Evolutionary conservation across 2,329 filamentous ascomycete genomes (phyloP), one percentile per base, ranked within the genome.

Genomic region (Seiridium cupressi): DNA sequence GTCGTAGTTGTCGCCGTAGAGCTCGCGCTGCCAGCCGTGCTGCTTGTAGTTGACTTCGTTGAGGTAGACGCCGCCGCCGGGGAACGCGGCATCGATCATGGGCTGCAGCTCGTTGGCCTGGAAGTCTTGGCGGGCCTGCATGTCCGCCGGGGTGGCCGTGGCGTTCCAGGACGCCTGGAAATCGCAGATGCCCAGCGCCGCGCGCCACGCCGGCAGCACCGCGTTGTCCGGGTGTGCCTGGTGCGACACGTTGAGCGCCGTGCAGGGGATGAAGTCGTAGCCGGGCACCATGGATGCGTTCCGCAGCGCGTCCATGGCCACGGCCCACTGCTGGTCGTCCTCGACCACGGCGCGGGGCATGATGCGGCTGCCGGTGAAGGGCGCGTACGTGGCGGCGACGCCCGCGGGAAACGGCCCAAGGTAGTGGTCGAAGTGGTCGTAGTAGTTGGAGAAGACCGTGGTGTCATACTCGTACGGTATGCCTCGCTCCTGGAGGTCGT

Each of bases 21-120:
- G 76, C 1, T 55, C 61, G 4, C 68, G 49, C 62, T 73, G 63
- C 62, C 66, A 77, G 51, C 70, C 60, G 1, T 65, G 64, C 40
- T 74, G 63, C 11, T 66, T 61, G 18, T 73, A 75, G 63, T 77
- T 72, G 0, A 70, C 74, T 67, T 81, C 77, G 59, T 77, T 78
- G 66, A 73, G 60, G 58, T 77, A 75, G 3, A 66, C 57, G 11
- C 65, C 64, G 4, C 47, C 42, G 4, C 71, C 73, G 3, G 78
- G 78, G 10, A 67, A 63, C 1, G 58, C 64, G 6, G 62, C 62
- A 32, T 63, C 60, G 38, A 42, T 42, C 38, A 42, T 42, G 38
- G 38, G 38, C 38, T 42, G 38, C 38, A 42, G 38, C 38, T 7
- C 38, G 38, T 42, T 42, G 38, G 38, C 38, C 11, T 6, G 7